Evolutionary conservation across 1,284 basidiomycete genomes (phyloP), one percentile per base, ranked within the genome.

Genomic region (Polyporus tsugae): DNA sequence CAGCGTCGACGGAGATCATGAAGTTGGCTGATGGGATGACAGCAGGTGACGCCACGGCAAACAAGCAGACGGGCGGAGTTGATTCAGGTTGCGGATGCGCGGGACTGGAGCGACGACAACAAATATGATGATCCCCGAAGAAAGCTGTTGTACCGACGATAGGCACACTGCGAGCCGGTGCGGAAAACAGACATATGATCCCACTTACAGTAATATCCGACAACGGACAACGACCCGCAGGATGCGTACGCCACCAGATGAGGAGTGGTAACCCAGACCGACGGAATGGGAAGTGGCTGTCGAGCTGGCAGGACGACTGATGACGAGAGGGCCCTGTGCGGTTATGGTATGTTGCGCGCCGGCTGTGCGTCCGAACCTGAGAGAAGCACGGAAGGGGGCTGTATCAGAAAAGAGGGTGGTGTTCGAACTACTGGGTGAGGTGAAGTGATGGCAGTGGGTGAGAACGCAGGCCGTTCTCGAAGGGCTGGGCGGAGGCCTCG

Each of bases 351-450:
- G 35, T 41, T 53, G 65, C 38, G 42, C 38, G 60, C 42, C 55
- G 65, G 65, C 65, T 66, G 65, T 63, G 61, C 65, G 42, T 33
- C 29, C 55, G 29, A 62, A 44, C 35, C 33, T 52, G 58, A 25
- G 44, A 62, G 63, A 68, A 68, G 67, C 63, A 68, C 60, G 67
- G 63, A 68, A 68, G 17, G 59, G 66, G 67, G 62, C 38, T 49
- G 62, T 57, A 42, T 44, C 49, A 36, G 33, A 49, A 68, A 39
- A 57, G 66, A 58, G 66, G 66, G 66, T 44, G 53, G 29, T 29
- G 60, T 52, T 36, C 59, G 62, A 29, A 29, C 29, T 1, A 29
- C 60, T 46, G 49, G 61, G 41, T 42, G 39, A 46, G 25, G 61
- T 62, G 44, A 53, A 63, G 66, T 63, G 58, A 41, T 60, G 58